Percentiles rank a stretch among this genome's conserved stretches.
Evolutionary conservation across 305 asterid species (phyloP).

Genomic region (Lippia alba): DNA sequence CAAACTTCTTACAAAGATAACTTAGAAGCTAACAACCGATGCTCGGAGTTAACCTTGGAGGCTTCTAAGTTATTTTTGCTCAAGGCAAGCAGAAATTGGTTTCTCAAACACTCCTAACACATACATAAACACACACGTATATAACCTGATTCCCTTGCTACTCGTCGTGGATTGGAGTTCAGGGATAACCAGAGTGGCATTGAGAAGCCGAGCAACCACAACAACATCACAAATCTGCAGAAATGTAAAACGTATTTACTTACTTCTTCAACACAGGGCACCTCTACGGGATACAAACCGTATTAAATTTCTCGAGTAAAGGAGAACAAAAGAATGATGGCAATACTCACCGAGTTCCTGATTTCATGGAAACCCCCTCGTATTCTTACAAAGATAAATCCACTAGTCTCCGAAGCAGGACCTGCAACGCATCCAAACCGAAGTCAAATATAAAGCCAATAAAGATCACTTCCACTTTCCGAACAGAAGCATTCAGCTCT

Average conservation of each 20-base stretch:
- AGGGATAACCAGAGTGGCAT: slow-evolving; percentile 91
- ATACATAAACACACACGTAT: too few relatives aligned
- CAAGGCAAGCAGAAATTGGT: too few relatives aligned
- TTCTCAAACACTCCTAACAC: too few relatives aligned
- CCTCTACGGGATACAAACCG: too few relatives aligned
- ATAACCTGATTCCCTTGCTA: slow-evolving; percentile 93
- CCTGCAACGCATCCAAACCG: slow-evolving; percentile 52
- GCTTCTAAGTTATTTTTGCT: too few relatives aligned
- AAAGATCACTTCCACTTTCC: not conserved
- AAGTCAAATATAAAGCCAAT: slow-evolving; percentile 16
- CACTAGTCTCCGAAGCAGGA: slow-evolving; percentile 61
- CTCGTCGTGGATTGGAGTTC: slow-evolving; percentile 97
- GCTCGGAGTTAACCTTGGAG: too few relatives aligned
- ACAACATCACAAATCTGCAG: slow-evolving; percentile 90
- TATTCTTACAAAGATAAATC: slow-evolving; percentile 83
- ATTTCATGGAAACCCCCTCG: slow-evolving; percentile 98
- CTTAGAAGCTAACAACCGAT: too few relatives aligned
- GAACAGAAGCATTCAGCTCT: slow-evolving; percentile 1
- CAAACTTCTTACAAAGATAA: too few relatives aligned
- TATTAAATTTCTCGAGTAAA: slow-evolving; percentile 3
- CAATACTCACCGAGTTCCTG: slow-evolving; percentile 79
- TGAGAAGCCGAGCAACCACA: slow-evolving; percentile 86
- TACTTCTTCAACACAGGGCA: too few relatives aligned
- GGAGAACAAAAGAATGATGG: slow-evolving; percentile 9
- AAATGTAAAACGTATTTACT: slow-evolving; percentile 11